These are phyloP conservation scores for Harrya chromipes DNA, from an alignment of 768 basidiomycete genomes.

Conservation along the genomic window DNA sequence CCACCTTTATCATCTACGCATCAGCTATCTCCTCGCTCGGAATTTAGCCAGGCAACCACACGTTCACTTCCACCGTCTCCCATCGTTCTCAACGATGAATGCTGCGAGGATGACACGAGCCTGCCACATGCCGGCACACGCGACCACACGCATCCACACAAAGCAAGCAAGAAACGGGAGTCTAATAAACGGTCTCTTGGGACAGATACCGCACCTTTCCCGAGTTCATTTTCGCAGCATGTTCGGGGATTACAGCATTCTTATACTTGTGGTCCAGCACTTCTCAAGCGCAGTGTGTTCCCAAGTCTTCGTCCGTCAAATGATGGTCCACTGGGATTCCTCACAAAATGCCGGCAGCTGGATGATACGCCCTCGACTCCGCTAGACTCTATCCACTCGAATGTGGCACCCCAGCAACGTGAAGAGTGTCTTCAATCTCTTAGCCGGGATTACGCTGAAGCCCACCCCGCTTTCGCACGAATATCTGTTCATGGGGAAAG, in stretches of 20 bases:
- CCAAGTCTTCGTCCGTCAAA: conserved; percentile 1
- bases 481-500: conserved; percentile 26
- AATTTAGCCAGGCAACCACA: conserved; percentile 2
- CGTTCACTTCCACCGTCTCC: conserved; percentile 8
- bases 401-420: conserved; percentile 15
- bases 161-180: conserved; percentile 4
- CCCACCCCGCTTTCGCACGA: conserved; percentile 52
- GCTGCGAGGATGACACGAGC: conserved; percentile 6
- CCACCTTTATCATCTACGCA: conserved; percentile 2
- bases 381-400: neutral
- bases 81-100: neutral
- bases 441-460: conserved; percentile 19
- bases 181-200: conserved; percentile 1
- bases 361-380: neutral
- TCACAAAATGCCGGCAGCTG: conserved; percentile 6
- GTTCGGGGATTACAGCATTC: conserved; percentile 53
- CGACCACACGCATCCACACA: neutral
- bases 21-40: conserved; percentile 10
- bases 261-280: conserved; percentile 22
- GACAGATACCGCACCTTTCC: conserved; percentile 40
- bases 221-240: conserved; percentile 52
- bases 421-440: conserved; percentile 14
- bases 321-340: conserved; percentile 16
- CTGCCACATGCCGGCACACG: conserved; percentile 2
- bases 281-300: conserved; percentile 7